These are phyloP conservation scores for Scleroderma bovista DNA, from an alignment of 768 basidiomycete genomes.

Conservation along the genomic window DNA sequence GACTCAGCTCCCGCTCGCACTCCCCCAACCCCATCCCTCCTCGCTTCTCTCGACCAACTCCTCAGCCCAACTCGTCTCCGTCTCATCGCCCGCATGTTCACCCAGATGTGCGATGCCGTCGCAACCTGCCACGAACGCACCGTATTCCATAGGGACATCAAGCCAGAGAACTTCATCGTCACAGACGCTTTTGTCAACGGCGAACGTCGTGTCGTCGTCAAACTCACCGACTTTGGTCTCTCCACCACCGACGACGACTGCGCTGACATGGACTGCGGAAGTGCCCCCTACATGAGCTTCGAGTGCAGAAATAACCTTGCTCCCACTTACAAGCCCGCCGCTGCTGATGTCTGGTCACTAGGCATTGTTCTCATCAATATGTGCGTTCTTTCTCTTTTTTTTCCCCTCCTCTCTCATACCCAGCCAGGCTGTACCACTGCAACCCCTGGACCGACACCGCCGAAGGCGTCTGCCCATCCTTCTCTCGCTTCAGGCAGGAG, in stretches of 20 bases:
- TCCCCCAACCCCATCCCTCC: conserved; percentile 89
- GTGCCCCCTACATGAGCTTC: conserved; percentile 98
- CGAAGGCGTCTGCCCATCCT: conserved; percentile 74
- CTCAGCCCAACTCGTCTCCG: conserved; percentile 85
- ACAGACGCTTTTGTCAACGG: conserved; percentile 66
- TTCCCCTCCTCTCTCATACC: conserved; percentile 1
- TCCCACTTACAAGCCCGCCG: conserved; percentile 89
- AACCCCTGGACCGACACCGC: conserved; percentile 98
- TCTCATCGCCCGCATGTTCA: conserved; percentile 95
- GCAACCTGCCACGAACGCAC: conserved; percentile 87
- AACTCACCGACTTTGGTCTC: conserved; percentile 94
- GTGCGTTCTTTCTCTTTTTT: conserved; percentile 35
- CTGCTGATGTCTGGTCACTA: conserved; percentile 98
- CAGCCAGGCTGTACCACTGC: conserved; percentile 84
- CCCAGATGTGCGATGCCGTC: conserved; percentile 98
- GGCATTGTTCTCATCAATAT: conserved; percentile 99
- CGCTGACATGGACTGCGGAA: conserved; percentile 97
- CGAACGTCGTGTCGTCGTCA: conserved; percentile 92
- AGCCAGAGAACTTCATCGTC: conserved; percentile 98
- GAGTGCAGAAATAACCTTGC: conserved; percentile 98
- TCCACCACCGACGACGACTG: conserved; percentile 86
- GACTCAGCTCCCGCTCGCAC: conserved; percentile 47
- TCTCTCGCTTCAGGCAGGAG: conserved; percentile 70
- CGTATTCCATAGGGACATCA: conserved; percentile 96
- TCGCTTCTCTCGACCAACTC: conserved; percentile 75